Percentiles rank a stretch among this genome's conserved stretches.
Conservation (phyloP, 116 monocot genomes). For the Iris pallida region DNA sequence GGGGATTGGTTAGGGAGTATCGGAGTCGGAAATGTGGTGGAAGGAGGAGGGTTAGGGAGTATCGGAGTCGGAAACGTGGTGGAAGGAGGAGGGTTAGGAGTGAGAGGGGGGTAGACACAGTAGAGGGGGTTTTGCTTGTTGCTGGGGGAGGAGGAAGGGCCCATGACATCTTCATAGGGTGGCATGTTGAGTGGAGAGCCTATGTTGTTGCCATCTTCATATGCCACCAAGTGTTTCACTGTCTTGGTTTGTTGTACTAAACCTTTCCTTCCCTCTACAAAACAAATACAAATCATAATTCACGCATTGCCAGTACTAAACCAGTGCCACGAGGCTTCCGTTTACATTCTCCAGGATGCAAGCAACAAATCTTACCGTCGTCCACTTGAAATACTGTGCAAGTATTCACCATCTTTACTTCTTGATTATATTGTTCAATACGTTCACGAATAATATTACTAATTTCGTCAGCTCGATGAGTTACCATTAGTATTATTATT, state of each 20-base stretch:
- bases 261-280: constrained; percentile 20
- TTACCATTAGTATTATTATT: too few relatives aligned
- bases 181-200: constrained; percentile 30
- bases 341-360: too few relatives aligned
- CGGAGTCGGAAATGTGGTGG: constrained; percentile 13
- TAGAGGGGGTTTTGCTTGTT: constrained; percentile 20
- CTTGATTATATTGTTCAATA: too few relatives aligned
- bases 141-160: constrained; percentile 30
- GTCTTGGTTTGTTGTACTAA: background rate
- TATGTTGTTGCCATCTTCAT: constrained; percentile 5
- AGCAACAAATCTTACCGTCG: too few relatives aligned
- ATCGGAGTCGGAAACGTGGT: background rate
- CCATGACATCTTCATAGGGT: constrained; percentile 21
- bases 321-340: too few relatives aligned
- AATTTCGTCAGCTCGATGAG: too few relatives aligned
- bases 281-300: background rate
- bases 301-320: too few relatives aligned
- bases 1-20: constrained; percentile 17
- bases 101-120: constrained; percentile 38
- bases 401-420: too few relatives aligned
- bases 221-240: background rate
- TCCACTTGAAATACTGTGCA: too few relatives aligned
- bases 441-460: too few relatives aligned
- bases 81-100: constrained; percentile 18
- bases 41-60: too few relatives aligned